Evolutionary conservation across 192 early-diverging fungal species (phyloP).

Genomic region (Chytriomyces confervae): DNA sequence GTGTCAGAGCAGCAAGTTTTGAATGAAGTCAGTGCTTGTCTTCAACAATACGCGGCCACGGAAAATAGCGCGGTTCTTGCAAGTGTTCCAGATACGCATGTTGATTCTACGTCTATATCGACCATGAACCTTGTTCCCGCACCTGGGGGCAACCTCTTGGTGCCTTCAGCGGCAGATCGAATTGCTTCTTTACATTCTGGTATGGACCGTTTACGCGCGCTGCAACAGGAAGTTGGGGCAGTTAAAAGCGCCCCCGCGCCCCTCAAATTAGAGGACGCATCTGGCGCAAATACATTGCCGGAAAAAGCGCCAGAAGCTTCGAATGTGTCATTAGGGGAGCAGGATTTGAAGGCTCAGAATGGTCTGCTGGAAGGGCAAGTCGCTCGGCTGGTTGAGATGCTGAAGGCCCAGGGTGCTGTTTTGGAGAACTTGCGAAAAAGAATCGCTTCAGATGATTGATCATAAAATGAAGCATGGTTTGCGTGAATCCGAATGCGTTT

Average conservation of each 20-base stretch:
- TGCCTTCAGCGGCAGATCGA: neutral
- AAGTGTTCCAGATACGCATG: neutral
- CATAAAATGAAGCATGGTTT: too few species aligned
- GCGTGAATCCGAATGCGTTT: too few species aligned
- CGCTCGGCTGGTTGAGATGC: neutral
- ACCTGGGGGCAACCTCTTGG: neutral
- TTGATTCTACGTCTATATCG: neutral
- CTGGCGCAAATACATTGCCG: too few species aligned
- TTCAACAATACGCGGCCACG: neutral
- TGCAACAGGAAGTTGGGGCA: neutral
- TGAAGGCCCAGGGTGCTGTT: conserved; percentile 9
- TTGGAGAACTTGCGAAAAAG: conserved; percentile 6
- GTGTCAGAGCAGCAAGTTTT: conserved; percentile 17
- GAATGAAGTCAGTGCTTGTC: neutral
- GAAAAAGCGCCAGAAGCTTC: neutral
- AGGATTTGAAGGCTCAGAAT: neutral
- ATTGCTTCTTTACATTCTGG: neutral
- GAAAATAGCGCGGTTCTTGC: neutral
- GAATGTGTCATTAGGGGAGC: neutral
- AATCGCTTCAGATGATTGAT: neutral
- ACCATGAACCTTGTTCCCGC: neutral
- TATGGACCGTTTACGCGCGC: neutral
- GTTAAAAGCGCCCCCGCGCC: neutral
- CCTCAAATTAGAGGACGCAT: too few species aligned
- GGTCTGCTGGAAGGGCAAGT: conserved; percentile 8